Conservation (phyloP, 768 basidiomycete genomes). For the Naganishia kalamii region DNA sequence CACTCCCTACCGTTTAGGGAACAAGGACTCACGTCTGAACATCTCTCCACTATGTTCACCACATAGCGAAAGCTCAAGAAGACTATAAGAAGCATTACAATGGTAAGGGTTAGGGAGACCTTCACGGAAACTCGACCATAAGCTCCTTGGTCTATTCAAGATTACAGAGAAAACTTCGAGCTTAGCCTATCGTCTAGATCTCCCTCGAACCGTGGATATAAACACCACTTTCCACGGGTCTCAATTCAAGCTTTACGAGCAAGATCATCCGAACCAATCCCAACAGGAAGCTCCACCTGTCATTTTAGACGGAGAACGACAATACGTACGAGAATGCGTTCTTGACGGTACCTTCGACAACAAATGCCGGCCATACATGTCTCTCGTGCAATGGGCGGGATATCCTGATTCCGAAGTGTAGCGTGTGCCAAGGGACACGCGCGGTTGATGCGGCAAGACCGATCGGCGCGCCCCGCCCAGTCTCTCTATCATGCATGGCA, state of each 20-base stretch:
- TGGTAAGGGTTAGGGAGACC: constrained; percentile 15
- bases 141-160: constrained; percentile 28
- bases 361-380: neutral
- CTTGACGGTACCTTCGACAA: neutral
- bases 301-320: constrained; percentile 12
- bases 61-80: neutral
- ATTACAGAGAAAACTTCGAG: constrained; percentile 19
- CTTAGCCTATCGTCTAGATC: constrained; percentile 24
- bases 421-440: too few species aligned
- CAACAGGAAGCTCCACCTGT: constrained; percentile 22
- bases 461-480: too few species aligned
- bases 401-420: neutral
- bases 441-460: too few species aligned
- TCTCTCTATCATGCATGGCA: too few species aligned
- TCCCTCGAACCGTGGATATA: constrained; percentile 21
- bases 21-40: neutral
- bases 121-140: constrained; percentile 30
- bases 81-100: neutral
- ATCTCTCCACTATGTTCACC: neutral
- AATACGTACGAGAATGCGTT: constrained; percentile 1
- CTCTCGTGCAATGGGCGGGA: constrained; percentile 10
- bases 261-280: constrained; percentile 21
- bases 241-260: constrained; percentile 19
- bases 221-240: constrained; percentile 21
- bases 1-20: neutral